Percentiles rank a stretch among this genome's conserved stretches.
These are phyloP conservation scores for Annona squamosa DNA, from an alignment of 164 flowering plant genomes.

Conservation along the genomic window DNA sequence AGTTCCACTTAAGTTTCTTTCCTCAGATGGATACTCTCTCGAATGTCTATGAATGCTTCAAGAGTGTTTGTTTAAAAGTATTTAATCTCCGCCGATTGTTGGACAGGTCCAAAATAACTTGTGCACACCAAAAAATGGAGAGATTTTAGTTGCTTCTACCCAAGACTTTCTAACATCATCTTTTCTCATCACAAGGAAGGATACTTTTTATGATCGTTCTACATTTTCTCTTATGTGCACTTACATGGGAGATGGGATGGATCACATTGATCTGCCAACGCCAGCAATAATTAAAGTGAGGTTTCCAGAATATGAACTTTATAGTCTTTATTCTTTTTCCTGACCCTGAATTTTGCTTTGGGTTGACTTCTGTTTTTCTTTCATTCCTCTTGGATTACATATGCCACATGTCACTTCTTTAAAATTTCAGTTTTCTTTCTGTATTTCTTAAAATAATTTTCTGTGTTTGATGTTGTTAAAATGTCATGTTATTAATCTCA, in stretches of 20 bases:
- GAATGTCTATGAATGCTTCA: background rate
- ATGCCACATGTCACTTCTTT: background rate
- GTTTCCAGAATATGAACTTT: background rate
- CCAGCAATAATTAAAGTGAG: slow-evolving; percentile 81
- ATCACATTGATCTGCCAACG: slow-evolving; percentile 79
- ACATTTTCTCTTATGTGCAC: slow-evolving; percentile 85
- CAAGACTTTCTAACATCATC: slow-evolving; percentile 98
- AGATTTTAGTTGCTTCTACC: slow-evolving; percentile 93
- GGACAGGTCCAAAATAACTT: slow-evolving; percentile 90
- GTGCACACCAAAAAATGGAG: slow-evolving; percentile 98
- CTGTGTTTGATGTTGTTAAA: background rate
- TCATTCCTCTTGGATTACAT: background rate
- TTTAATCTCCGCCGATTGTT: slow-evolving; percentile 12
- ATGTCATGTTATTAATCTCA: background rate
- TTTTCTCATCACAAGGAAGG: slow-evolving; percentile 90
- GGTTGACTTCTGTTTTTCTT: background rate
- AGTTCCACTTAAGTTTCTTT: background rate
- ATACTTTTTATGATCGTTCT: slow-evolving; percentile 95
- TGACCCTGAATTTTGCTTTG: background rate
- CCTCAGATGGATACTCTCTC: background rate
- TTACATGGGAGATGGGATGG: slow-evolving; percentile 93
- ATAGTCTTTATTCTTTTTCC: background rate
- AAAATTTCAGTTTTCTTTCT: background rate
- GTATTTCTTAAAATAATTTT: too few species aligned
- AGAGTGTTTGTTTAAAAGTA: background rate